Percentiles rank a stretch among this genome's conserved stretches.
phyloP scores from a whole-genome alignment of 768 basidiomycete genomes.

The Tricholoma flavovirens region DNA sequence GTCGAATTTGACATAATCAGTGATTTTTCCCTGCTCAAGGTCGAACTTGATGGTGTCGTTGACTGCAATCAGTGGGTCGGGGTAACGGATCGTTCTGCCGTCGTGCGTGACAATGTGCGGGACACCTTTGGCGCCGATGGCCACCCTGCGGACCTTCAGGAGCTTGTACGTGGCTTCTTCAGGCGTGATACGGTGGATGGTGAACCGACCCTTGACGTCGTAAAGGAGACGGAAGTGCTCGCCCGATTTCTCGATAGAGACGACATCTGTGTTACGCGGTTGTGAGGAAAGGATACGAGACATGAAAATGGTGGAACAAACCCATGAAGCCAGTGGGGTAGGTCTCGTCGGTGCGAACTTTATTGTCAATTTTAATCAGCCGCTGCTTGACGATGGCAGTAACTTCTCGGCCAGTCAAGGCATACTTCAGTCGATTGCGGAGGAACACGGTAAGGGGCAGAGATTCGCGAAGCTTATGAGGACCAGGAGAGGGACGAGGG shows the following conservation, averaged over 20 bases:
- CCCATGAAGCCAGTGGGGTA: constrained; percentile 98
- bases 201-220: constrained; percentile 99
- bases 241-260: constrained; percentile 96
- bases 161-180: constrained; percentile 98
- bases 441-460: constrained; percentile 97
- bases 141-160: constrained; percentile 87
- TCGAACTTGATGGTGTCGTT: constrained; percentile 99
- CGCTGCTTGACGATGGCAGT: constrained; percentile 93
- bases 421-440: constrained; percentile 99
- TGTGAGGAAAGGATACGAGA: background rate
- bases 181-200: constrained; percentile 97
- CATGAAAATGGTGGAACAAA: constrained; percentile 31
- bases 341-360: constrained; percentile 96
- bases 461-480: constrained; percentile 98
- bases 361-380: constrained; percentile 96
- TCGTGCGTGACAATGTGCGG: constrained; percentile 99
- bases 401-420: constrained; percentile 94
- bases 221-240: constrained; percentile 99
- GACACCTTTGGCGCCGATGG: constrained; percentile 88
- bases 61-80: constrained; percentile 90
- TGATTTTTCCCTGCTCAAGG: constrained; percentile 90
- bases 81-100: constrained; percentile 99
- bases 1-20: constrained; percentile 91
- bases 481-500: constrained; percentile 95
- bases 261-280: constrained; percentile 59